A percentile compares a stretch with the other conserved stretches of the same genome.
Conservation (phyloP, 176 grass and related monocot genomes). For the Carex kokanica region DNA sequence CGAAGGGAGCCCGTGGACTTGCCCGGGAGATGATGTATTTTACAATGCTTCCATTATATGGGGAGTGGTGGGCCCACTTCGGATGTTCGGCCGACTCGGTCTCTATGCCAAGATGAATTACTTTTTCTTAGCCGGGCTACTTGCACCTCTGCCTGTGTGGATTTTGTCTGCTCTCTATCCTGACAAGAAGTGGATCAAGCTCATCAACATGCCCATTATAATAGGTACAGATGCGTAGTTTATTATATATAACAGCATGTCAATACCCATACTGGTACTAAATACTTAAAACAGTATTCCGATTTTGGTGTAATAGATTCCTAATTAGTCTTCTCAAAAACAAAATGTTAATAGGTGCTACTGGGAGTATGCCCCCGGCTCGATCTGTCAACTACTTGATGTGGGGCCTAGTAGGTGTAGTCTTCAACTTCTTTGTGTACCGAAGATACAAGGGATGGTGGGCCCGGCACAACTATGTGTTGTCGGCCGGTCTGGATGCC, state of each 20-base stretch:
- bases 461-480: constrained; percentile 69
- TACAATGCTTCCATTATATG: constrained; percentile 89
- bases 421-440: constrained; percentile 52
- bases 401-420: constrained; percentile 54
- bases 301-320: background rate
- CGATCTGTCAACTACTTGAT: constrained; percentile 61
- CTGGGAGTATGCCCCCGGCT: constrained; percentile 56
- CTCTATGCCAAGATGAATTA: constrained; percentile 56
- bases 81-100: constrained; percentile 65
- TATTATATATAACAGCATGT: background rate
- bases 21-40: constrained; percentile 71
- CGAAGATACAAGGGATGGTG: constrained; percentile 48
- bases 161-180: constrained; percentile 40
- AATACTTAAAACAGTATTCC: background rate
- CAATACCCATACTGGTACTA: background rate
- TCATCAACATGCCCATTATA: constrained; percentile 74
- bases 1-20: constrained; percentile 77
- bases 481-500: constrained; percentile 45
- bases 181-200: constrained; percentile 37
- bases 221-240: background rate
- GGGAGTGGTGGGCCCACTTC: constrained; percentile 67
- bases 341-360: constrained; percentile 18
- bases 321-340: background rate
- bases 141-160: constrained; percentile 61
- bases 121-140: constrained; percentile 63